Conservation (phyloP, 2,329 filamentous ascomycete genomes). For the Zopfia rhizophila region DNA sequence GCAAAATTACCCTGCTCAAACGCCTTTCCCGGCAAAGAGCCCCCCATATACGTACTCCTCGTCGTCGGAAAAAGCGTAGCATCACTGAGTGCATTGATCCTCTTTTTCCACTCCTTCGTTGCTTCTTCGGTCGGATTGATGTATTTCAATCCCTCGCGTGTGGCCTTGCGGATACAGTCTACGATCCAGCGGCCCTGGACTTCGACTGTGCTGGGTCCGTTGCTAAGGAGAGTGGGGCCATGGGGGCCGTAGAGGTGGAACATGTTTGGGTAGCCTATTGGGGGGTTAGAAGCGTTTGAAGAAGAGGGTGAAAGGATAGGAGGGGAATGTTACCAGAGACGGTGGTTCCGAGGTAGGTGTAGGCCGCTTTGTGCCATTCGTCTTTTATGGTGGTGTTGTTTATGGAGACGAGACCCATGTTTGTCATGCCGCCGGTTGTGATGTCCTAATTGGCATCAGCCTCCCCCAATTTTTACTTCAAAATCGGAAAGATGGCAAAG, state of each 20-base stretch:
- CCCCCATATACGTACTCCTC: conserved; percentile 49
- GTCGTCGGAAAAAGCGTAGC: conserved; percentile 46
- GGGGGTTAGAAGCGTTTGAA: too few species aligned
- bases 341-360: conserved; percentile 48
- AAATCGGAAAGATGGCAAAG: too few species aligned
- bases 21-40: conserved; percentile 51
- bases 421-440: conserved; percentile 45
- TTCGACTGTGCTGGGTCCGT: conserved; percentile 51
- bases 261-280: conserved; percentile 47
- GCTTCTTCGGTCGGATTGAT: conserved; percentile 47
- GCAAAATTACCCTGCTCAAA: conserved; percentile 51
- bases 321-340: conserved; percentile 21
- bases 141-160: conserved; percentile 37
- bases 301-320: too few species aligned
- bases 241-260: conserved; percentile 52
- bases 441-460: too few species aligned
- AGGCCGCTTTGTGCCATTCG: conserved; percentile 42
- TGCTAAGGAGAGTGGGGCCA: conserved; percentile 51
- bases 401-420: conserved; percentile 22
- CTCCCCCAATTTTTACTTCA: too few species aligned
- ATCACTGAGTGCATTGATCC: conserved; percentile 46
- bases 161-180: conserved; percentile 44
- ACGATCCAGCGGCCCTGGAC: conserved; percentile 52
- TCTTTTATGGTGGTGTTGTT: conserved; percentile 32
- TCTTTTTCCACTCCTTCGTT: conserved; percentile 47